These are phyloP conservation scores for Apiotrichum gracile DNA, from an alignment of 1,284 basidiomycete genomes.

Conservation along the genomic window DNA sequence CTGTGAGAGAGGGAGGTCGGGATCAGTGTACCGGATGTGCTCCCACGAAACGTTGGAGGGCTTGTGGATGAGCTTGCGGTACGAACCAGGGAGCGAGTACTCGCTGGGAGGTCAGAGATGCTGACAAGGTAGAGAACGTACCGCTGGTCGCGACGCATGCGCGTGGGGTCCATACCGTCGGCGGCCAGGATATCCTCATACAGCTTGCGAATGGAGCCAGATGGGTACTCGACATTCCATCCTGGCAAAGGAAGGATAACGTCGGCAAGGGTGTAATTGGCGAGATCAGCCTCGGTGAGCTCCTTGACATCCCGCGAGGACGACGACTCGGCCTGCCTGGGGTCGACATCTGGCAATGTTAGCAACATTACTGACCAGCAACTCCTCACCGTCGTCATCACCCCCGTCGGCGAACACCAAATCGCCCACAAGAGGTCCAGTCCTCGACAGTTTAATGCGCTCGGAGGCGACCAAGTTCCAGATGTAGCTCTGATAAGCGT, in stretches of 20 bases:
- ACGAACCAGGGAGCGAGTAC: conserved; percentile 85
- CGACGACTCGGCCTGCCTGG: conserved; percentile 30
- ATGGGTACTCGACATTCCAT: conserved; percentile 82
- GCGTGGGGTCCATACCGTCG: conserved; percentile 82
- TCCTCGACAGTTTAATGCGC: conserved; percentile 74
- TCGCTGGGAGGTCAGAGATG: conserved; percentile 56
- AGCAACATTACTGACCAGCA: neutral
- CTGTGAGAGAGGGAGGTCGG: conserved; percentile 81
- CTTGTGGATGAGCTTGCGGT: conserved; percentile 81
- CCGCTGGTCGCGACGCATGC: conserved; percentile 83
- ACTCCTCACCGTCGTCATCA: conserved; percentile 51
- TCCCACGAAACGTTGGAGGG: conserved; percentile 76
- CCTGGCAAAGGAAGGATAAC: conserved; percentile 94
- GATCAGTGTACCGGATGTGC: conserved; percentile 82
- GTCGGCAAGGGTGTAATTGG: conserved; percentile 80
- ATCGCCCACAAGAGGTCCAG: conserved; percentile 76
- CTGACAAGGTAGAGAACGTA: conserved; percentile 45
- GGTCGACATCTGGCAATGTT: neutral
- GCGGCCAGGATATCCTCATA: conserved; percentile 72
- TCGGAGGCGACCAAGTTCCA: conserved; percentile 97
- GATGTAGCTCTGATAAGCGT: conserved; percentile 97
- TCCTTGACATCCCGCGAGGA: conserved; percentile 59
- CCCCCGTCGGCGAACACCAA: conserved; percentile 58
- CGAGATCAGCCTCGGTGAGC: conserved; percentile 66
- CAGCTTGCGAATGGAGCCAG: conserved; percentile 69